Percentiles rank a stretch among this genome's conserved stretches.
Conservation (phyloP, 2,329 filamentous ascomycete genomes). For the Pseudocercospora cruenta region DNA sequence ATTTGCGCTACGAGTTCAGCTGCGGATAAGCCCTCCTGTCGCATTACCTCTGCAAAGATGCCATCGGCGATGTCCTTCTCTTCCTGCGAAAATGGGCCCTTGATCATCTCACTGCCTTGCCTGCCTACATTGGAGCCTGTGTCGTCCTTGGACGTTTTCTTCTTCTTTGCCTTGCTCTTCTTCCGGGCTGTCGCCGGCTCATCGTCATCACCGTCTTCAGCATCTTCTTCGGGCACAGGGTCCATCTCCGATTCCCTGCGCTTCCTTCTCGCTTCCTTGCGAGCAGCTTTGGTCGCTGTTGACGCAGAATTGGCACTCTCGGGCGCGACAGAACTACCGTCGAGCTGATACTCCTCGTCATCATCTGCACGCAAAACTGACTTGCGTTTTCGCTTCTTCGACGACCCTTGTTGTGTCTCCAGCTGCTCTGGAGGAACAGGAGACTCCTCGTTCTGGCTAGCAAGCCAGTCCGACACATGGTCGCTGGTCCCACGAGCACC, state of each 20-base stretch:
- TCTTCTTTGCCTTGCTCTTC: conserved; percentile 7
- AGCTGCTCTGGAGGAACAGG: conserved; percentile 12
- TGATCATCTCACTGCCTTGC: conserved; percentile 12
- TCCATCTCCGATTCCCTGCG: background rate
- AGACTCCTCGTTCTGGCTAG: conserved; percentile 15
- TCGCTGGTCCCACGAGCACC: background rate
- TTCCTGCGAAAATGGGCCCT: conserved; percentile 21
- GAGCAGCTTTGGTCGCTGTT: conserved; percentile 6
- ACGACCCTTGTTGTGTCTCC: conserved; percentile 1
- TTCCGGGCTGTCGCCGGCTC: background rate
- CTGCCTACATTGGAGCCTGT: background rate
- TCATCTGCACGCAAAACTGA: conserved; percentile 22
- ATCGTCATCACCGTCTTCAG: background rate
- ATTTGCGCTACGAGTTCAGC: conserved; percentile 29
- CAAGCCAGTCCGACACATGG: conserved; percentile 17
- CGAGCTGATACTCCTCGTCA: conserved; percentile 21
- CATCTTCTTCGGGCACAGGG: too few species aligned
- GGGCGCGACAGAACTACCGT: conserved; percentile 9
- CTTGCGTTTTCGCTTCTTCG: conserved; percentile 19
- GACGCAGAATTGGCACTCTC: conserved; percentile 12
- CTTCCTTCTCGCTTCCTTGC: conserved; percentile 12
- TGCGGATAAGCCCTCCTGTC: conserved; percentile 22
- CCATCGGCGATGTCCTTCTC: conserved; percentile 35
- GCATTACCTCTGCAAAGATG: conserved; percentile 30
- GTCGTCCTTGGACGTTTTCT: background rate